Percentiles rank a stretch among this genome's conserved stretches.
These are phyloP conservation scores for Lentinus brumalis DNA, from an alignment of 768 basidiomycete species.

Conservation along the genomic window DNA sequence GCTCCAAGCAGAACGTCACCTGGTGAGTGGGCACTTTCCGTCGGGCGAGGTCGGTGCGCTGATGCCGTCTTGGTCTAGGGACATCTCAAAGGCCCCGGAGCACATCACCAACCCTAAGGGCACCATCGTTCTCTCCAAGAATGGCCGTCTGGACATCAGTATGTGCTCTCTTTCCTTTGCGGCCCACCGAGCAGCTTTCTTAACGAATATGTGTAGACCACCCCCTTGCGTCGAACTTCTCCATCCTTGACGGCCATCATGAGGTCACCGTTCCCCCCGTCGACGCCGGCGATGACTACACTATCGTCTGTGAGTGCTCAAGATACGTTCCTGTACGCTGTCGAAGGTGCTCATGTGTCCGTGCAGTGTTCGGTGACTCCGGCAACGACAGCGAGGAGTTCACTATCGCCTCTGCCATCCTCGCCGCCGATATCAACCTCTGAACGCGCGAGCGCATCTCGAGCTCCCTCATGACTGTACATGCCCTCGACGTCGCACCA, in stretches of 20 bases:
- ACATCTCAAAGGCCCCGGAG: conserved; percentile 39
- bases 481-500: conserved; percentile 10
- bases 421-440: background rate
- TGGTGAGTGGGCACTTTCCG: conserved; percentile 38
- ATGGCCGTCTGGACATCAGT: conserved; percentile 36
- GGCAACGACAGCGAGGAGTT: conserved; percentile 45
- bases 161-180: conserved; percentile 3
- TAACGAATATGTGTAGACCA: conserved; percentile 23
- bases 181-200: background rate
- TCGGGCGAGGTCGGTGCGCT: background rate
- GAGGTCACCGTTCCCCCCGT: conserved; percentile 42
- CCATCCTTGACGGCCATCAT: conserved; percentile 37
- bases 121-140: conserved; percentile 27
- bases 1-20: conserved; percentile 48
- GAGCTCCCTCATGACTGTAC: background rate
- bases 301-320: conserved; percentile 44
- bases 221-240: conserved; percentile 38
- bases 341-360: background rate
- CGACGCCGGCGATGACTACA: conserved; percentile 33
- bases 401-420: conserved; percentile 29
- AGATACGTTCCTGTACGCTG: background rate
- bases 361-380: conserved; percentile 51
- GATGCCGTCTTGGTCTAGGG: conserved; percentile 32
- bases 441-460: background rate
- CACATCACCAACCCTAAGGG: conserved; percentile 43